These are phyloP conservation scores for Dichomitus squalens DNA, from an alignment of 1,284 basidiomycete species.

Conservation along the genomic window DNA sequence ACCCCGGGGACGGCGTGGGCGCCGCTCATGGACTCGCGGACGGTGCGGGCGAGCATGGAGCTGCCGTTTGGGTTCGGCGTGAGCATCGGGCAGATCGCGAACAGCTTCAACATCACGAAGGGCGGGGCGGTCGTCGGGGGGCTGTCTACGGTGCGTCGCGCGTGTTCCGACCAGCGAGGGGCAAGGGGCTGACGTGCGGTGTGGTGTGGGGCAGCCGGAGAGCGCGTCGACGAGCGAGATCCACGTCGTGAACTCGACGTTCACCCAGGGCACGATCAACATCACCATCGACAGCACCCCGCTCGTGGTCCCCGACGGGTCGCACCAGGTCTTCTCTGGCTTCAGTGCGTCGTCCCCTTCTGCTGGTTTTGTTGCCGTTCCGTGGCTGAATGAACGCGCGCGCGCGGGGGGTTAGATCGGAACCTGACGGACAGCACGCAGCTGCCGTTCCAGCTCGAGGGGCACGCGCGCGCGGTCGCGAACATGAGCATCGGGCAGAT, in stretches of 20 bases:
- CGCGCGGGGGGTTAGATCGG: too few species aligned
- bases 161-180: not conserved
- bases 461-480: conserved; percentile 65
- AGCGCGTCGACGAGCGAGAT: conserved; percentile 63
- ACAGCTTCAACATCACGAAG: conserved; percentile 63
- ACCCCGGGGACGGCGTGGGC: conserved; percentile 57
- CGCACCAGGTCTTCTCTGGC: conserved; percentile 53
- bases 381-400: too few species aligned
- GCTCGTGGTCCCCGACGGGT: conserved; percentile 51
- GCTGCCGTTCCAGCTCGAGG: conserved; percentile 62
- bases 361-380: too few species aligned
- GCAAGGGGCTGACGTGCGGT: conserved; percentile 29
- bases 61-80: conserved; percentile 80
- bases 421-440: conserved; percentile 49
- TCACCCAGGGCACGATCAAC: conserved; percentile 69
- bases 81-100: conserved; percentile 66
- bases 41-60: conserved; percentile 57
- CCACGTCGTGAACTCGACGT: conserved; percentile 48
- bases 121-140: conserved; percentile 54
- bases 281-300: conserved; percentile 63
- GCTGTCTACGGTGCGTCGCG: conserved; percentile 44
- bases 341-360: conserved; percentile 50
- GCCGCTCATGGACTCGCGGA: conserved; percentile 59
- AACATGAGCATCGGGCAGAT: conserved; percentile 71
- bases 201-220: conserved; percentile 37